phyloP scores from a whole-genome alignment of 257 asterid genomes.

The Linderniella brevidens region DNA sequence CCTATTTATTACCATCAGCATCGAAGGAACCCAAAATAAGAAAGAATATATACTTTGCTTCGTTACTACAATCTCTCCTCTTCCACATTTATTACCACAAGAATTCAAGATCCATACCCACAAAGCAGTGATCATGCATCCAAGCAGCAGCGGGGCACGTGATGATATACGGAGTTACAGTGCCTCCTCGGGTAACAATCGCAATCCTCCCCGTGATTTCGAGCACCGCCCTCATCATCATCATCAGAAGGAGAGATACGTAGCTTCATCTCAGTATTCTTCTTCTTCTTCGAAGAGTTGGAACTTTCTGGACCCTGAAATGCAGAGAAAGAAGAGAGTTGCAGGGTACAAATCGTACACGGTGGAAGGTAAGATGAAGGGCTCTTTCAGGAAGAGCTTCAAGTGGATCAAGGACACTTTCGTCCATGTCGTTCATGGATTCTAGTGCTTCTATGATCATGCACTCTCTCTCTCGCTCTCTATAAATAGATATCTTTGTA shows the following conservation, averaged over 20 bases:
- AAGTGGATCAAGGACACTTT: conserved; percentile 67
- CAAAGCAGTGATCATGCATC: no score
- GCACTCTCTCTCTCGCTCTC: no score
- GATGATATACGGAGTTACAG: conserved; percentile 57
- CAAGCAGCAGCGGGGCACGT: no score
- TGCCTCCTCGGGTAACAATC: conserved; percentile 18
- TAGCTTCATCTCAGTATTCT: no score
- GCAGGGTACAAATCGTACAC: conserved; percentile 49
- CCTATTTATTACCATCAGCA: no score
- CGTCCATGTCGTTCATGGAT: conserved; percentile 42
- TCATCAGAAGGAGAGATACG: conserved; percentile 18
- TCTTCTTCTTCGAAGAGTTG: conserved; percentile 22
- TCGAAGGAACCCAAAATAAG: no score
- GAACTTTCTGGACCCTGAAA: conserved; percentile 44
- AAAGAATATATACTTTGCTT: no score
- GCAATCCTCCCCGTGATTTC: conserved; percentile 7
- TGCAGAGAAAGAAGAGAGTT: conserved; percentile 69
- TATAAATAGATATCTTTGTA: no score
- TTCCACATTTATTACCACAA: no score
- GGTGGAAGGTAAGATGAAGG: conserved; percentile 62
- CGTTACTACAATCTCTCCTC: no score
- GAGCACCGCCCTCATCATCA: neutral
- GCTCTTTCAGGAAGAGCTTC: conserved; percentile 47
- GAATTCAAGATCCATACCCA: no score
- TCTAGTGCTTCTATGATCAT: conserved; percentile 19